Percentiles rank a stretch among this genome's conserved stretches.
Conservation (phyloP, 768 basidiomycete species). For the Xerocomellus chrysenteron region DNA sequence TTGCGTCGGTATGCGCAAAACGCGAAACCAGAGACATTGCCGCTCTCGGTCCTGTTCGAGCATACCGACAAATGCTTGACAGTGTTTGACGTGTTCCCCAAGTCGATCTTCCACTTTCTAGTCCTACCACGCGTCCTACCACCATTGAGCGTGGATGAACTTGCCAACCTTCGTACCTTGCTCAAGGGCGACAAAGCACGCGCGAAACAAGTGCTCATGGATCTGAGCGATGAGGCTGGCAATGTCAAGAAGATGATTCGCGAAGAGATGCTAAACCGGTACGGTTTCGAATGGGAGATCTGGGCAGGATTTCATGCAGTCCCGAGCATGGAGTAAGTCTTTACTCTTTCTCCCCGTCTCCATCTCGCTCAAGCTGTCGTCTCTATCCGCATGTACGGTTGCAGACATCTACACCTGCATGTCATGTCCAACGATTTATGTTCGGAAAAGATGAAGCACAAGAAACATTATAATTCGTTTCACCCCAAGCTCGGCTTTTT, state of each 20-base stretch:
- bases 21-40: constrained; percentile 50
- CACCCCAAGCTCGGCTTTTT: constrained; percentile 85
- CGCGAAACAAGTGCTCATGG: constrained; percentile 53
- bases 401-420: constrained; percentile 81
- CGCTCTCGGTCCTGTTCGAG: constrained; percentile 59
- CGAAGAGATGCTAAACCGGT: constrained; percentile 75
- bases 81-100: constrained; percentile 75
- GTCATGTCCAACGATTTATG: constrained; percentile 78
- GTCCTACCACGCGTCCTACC: constrained; percentile 62
- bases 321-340: constrained; percentile 81
- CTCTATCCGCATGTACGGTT: background rate
- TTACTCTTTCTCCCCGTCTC: background rate
- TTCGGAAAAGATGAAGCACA: constrained; percentile 71
- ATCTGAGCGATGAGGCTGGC: constrained; percentile 56
- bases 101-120: constrained; percentile 86
- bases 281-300: constrained; percentile 74
- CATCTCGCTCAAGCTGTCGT: background rate
- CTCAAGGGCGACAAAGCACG: constrained; percentile 50
- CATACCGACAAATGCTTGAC: constrained; percentile 56
- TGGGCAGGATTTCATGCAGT: constrained; percentile 83
- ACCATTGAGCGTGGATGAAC: constrained; percentile 35
- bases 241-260: constrained; percentile 59
- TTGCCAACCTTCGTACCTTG: constrained; percentile 57
- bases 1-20: constrained; percentile 60
- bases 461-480: constrained; percentile 92